Percentiles rank a stretch among this genome's conserved stretches.
Evolutionary conservation across 2,329 filamentous ascomycete genomes (phyloP).

Genomic region (Aurifilum marmelostoma): DNA sequence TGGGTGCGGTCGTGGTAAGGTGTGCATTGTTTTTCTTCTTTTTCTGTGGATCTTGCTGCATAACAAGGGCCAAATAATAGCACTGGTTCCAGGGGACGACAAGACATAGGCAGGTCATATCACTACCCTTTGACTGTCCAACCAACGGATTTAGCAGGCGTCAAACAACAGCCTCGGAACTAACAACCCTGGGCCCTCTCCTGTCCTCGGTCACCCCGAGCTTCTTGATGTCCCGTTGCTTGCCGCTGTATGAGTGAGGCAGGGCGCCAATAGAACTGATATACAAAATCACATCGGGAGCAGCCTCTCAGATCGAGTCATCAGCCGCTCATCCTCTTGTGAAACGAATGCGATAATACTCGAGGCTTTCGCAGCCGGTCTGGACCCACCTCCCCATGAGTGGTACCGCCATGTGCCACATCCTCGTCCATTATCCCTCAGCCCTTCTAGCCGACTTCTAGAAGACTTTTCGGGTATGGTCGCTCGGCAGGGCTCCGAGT

Average conservation of each 20-base stretch:
- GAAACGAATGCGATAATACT: background rate
- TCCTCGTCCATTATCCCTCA: background rate
- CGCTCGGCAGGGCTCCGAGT: background rate
- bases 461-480: background rate
- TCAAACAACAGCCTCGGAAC: background rate
- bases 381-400: background rate
- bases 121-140: background rate
- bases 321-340: background rate
- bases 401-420: background rate
- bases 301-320: background rate
- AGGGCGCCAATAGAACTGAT: background rate
- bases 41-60: background rate
- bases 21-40: background rate
- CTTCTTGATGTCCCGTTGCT: background rate
- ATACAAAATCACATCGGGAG: background rate
- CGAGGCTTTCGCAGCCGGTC: background rate
- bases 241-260: background rate
- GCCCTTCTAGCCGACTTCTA: background rate
- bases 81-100: background rate
- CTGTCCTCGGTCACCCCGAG: background rate
- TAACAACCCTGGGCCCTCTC: background rate
- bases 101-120: slow-evolving; percentile 2
- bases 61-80: background rate
- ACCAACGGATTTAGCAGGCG: background rate
- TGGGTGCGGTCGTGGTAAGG: background rate